Base-by-base conservation (phyloP, 139 green algal species). In the Monoraphidium neglectum region DNA sequence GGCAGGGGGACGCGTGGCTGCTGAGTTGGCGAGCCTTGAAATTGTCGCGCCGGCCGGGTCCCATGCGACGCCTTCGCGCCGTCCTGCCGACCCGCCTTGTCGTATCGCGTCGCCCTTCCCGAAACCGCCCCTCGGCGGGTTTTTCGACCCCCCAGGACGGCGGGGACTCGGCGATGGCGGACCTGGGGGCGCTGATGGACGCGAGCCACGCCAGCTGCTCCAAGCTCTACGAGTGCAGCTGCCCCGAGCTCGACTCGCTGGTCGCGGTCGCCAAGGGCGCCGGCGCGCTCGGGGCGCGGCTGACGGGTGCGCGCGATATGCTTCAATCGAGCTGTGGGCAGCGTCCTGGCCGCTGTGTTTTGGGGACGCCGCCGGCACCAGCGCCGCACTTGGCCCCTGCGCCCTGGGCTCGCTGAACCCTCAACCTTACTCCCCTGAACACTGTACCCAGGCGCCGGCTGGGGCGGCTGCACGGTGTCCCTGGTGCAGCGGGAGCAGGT, bases 381-480 rank as follows among this genome's bases (percentile, higher is more conserved):
- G 8, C n/a, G n/a, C n/a, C n/a, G n/a, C n/a, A n/a, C n/a, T n/a
- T n/a, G n/a, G n/a, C n/a, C n/a, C n/a, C n/a, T n/a, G n/a, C n/a
- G n/a, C n/a, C n/a, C n/a, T n/a, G n/a, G n/a, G n/a, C n/a, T n/a
- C 32, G 6, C 61, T 68, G 61, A 46, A 40, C 12, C 40, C 4
- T 6, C 16, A 49, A 68, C 54, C 5, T 5, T 18, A 23, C 21
- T 62, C 54, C 54, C 21, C 54, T 18, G 6, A 28, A 28, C 5
- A 30, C 15, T 8, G 24, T 30, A 10, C 15, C 26, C 78, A 74
- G 92, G 92, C 32, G 95, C 95, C 3, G 95, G 95, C 18, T 99
- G 95, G 95, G 95, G 95, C 61, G 95, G 95, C 51, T 98, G 95
- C 81, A 92, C 87, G 13, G 95, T 99, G 47, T 93, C 89, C 23